Evolutionary conservation across 2,329 filamentous ascomycete genomes (phyloP), one percentile per base, ranked within the genome.

Genomic region (Phyllosticta citribraziliensis): DNA sequence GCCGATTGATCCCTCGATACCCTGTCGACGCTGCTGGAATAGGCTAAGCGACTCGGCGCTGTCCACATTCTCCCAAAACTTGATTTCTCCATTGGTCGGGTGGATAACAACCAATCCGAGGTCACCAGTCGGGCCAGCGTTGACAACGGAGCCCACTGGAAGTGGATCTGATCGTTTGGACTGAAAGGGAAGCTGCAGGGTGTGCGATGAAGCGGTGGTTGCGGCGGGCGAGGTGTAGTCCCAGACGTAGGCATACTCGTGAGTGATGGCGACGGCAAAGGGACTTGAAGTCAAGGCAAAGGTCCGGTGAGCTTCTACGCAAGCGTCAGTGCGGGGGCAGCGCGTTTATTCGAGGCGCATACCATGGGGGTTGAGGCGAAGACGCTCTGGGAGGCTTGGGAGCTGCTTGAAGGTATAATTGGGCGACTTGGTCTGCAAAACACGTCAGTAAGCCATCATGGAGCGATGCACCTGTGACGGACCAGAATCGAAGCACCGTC

Each of bases 51-150:
- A 91, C 50, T 91, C 89, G 10, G 91, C 91, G 72, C 86, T 91
- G 61, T 93, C 91, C 65, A 97, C 89, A 50, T 91, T 95, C 72
- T 97, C 94, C 91, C 94, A 97, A 73, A 94, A 97, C 53, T 90
- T 87, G 58, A 97, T 85, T 73, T 87, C 92, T 58, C 94, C 94
- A 56, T 82, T 91, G 19, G 84, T 84, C 12, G 93, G 89, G 77
- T 93, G 89, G 47, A 97, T 82, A 47, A 97, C 83, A 27, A 99
- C 84, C 47, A 99, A 81, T 2, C 94, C 94, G 35, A 92, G 88
- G 67, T 96, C 89, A 56, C 85, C 84, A 4, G 87, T 86, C 11
- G 88, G 86, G 5, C 89, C 88, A 56, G 88, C 87, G 0, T 89
- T 87, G 6, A 97, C 87, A 58, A 99, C 82, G 19, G 89, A 84